Evolutionary conservation across 345 rosid species (phyloP).

Genomic region (Luvunga scandens): DNA sequence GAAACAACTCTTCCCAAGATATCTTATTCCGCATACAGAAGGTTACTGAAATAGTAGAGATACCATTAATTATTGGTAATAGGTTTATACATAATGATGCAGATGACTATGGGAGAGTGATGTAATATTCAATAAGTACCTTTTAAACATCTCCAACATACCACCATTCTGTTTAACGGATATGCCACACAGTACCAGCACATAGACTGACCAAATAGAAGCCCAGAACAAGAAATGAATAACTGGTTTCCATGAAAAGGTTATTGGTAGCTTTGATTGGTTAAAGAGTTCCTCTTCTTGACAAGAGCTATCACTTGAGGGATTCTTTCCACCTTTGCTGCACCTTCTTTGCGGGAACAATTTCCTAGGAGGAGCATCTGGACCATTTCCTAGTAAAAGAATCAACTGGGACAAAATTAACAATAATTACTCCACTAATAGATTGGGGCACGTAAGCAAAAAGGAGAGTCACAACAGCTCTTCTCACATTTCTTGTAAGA

Average conservation of each 20-base stretch:
- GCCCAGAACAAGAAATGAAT: constrained; percentile 66
- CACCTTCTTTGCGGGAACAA: constrained; percentile 42
- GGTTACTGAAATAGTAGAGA: background rate
- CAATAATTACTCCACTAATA: background rate
- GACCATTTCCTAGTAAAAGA: constrained; percentile 74
- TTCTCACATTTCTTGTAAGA: background rate
- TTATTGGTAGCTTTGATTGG: constrained; percentile 24
- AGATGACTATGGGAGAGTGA: background rate
- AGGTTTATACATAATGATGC: background rate
- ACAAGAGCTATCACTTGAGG: constrained; percentile 22
- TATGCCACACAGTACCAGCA: constrained; percentile 60
- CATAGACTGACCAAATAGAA: constrained; percentile 62
- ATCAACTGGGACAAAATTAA: constrained; percentile 52
- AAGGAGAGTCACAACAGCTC: background rate
- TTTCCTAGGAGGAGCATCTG: constrained; percentile 81
- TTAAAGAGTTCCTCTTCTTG: constrained; percentile 23
- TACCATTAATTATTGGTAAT: background rate
- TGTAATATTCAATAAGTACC: constrained; percentile 43
- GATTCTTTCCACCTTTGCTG: constrained; percentile 26
- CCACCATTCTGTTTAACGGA: constrained; percentile 67
- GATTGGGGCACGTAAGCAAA: background rate
- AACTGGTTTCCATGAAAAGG: constrained; percentile 59
- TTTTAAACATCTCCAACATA: constrained; percentile 75
- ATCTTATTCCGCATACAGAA: background rate
- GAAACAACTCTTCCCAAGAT: background rate